phyloP scores from a whole-genome alignment of 2,329 filamentous ascomycete genomes.

The Colletotrichum navitas region DNA sequence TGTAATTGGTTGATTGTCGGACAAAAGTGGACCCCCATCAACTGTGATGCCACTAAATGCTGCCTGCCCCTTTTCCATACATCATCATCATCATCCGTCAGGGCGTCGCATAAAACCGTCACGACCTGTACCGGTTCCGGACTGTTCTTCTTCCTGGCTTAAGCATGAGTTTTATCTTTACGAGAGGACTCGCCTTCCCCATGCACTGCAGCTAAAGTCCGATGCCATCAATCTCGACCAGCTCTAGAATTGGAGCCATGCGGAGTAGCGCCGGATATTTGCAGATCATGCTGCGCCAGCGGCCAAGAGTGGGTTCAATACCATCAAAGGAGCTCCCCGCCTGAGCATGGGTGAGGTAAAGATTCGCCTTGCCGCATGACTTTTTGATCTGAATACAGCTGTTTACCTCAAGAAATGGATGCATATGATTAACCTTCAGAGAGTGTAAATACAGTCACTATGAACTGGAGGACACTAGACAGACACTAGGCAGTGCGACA shows the following conservation, averaged over 20 bases:
- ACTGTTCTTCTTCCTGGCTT: not conserved
- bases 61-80: not conserved
- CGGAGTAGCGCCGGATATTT: not conserved
- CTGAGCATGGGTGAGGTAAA: not conserved
- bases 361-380: not conserved
- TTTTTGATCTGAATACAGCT: not conserved
- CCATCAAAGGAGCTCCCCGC: not conserved
- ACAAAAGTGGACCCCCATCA: not conserved
- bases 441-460: too few species aligned
- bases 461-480: too few species aligned
- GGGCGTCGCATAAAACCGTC: not conserved
- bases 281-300: conserved; percentile 5
- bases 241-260: not conserved
- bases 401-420: not conserved
- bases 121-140: not conserved
- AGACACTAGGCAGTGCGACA: too few species aligned
- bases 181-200: not conserved
- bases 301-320: not conserved
- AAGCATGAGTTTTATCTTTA: not conserved
- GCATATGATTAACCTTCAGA: too few species aligned
- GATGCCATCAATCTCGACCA: not conserved
- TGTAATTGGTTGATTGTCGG: conserved; percentile 7
- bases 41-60: conserved; percentile 1
- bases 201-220: not conserved
- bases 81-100: not conserved